Evolutionary conservation across 768 basidiomycete genomes (phyloP).

Genomic region (Coprinellus aureogranulatus): DNA sequence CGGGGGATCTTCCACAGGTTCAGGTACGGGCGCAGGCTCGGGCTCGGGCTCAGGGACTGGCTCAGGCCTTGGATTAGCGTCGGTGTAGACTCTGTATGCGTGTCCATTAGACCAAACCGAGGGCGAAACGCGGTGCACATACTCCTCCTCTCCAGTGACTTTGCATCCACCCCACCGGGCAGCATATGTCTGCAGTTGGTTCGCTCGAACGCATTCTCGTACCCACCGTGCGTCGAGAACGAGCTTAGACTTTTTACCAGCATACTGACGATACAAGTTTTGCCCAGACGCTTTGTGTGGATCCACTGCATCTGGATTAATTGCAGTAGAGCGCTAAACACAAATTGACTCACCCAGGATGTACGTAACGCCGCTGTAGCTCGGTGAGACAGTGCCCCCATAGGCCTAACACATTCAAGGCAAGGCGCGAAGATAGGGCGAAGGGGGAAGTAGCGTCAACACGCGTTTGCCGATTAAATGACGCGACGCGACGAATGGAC

Average conservation of each 20-base stretch:
- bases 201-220: conserved; percentile 68
- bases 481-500: conserved; percentile 20
- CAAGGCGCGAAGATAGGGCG: neutral
- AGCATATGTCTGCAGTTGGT: conserved; percentile 69
- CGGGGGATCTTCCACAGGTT: neutral
- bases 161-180: conserved; percentile 81
- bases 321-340: neutral
- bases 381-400: conserved; percentile 69
- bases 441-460: too few relatives aligned
- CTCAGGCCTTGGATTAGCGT: neutral
- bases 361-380: conserved; percentile 77
- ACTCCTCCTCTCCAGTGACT: conserved; percentile 74
- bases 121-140: conserved; percentile 19
- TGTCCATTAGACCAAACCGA: neutral
- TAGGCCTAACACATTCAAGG: conserved; percentile 51
- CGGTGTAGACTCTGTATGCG: conserved; percentile 1
- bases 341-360: conserved; percentile 62
- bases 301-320: conserved; percentile 53
- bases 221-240: conserved; percentile 76
- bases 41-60: neutral
- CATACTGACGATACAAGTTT: conserved; percentile 76
- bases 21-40: neutral
- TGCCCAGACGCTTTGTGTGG: conserved; percentile 78
- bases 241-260: conserved; percentile 75
- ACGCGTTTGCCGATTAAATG: neutral